These are phyloP conservation scores for Xylaria sp. DNA, from an alignment of 2,329 filamentous ascomycete species.

Conservation along the genomic window DNA sequence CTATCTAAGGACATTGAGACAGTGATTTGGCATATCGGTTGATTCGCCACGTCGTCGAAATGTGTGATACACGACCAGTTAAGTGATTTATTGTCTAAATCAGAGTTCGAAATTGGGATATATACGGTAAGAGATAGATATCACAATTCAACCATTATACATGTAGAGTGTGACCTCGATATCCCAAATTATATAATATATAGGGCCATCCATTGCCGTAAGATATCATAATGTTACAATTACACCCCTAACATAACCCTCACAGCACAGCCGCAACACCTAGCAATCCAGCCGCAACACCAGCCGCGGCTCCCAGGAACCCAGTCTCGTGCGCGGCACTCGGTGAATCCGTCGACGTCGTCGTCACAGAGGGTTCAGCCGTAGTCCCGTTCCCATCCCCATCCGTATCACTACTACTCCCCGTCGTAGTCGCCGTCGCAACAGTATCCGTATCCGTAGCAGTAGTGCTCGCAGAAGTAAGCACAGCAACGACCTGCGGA, in stretches of 20 bases:
- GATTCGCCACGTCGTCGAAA: neutral
- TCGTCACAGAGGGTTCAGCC: slow-evolving; percentile 12
- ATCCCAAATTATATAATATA: slow-evolving; percentile 1
- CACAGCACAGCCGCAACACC: slow-evolving; percentile 37
- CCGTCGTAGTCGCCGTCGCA: neutral
- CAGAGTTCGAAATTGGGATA: neutral
- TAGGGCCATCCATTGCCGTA: neutral
- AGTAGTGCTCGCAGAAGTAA: slow-evolving; percentile 15
- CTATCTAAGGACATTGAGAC: neutral
- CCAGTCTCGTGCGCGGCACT: slow-evolving; percentile 31
- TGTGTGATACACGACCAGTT: neutral
- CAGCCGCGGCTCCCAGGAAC: slow-evolving; percentile 37
- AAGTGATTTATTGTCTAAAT: neutral
- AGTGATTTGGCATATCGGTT: neutral
- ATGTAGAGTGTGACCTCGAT: no score
- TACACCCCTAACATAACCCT: neutral
- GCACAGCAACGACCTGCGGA: slow-evolving; percentile 30
- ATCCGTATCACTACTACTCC: neutral
- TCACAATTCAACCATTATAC: neutral
- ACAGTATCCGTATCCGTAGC: neutral
- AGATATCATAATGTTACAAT: neutral
- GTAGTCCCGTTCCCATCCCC: neutral
- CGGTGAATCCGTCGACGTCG: slow-evolving; percentile 20
- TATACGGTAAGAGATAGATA: neutral
- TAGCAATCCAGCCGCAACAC: slow-evolving; percentile 36